Conservation (phyloP, 345 rosid genomes). For the Eutrema japonicum region DNA sequence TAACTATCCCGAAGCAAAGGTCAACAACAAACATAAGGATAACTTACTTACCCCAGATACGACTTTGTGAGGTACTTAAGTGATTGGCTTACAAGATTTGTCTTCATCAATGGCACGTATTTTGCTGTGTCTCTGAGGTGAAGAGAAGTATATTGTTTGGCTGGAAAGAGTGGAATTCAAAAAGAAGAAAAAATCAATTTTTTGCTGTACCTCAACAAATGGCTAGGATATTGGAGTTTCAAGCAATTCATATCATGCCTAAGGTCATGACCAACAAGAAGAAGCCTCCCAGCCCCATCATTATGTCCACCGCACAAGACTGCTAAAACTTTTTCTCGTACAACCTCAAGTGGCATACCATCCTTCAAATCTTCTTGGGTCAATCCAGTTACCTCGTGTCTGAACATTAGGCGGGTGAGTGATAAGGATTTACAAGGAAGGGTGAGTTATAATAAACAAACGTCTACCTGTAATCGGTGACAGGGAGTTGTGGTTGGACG, state of each 20-base stretch:
- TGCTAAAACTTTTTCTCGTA: conserved; percentile 47
- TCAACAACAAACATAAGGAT: neutral
- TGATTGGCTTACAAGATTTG: conserved; percentile 77
- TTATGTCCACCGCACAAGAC: conserved; percentile 60
- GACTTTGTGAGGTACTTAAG: conserved; percentile 68
- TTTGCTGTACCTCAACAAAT: conserved; percentile 59
- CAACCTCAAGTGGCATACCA: conserved; percentile 61
- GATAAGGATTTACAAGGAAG: neutral
- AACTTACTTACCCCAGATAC: conserved; percentile 63
- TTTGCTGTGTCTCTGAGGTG: conserved; percentile 72
- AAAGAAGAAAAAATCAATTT: neutral
- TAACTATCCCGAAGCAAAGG: neutral
- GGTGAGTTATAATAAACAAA: neutral
- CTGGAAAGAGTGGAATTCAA: neutral
- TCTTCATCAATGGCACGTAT: conserved; percentile 74
- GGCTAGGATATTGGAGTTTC: conserved; percentile 62
- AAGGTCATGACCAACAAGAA: conserved; percentile 77
- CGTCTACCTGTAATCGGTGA: conserved; percentile 64
- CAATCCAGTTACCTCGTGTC: conserved; percentile 70
- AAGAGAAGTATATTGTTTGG: conserved; percentile 7
- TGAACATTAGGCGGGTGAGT: conserved; percentile 34
- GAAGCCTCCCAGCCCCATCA: conserved; percentile 62
- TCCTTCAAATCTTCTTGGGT: conserved; percentile 66
- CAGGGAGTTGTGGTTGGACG: conserved; percentile 60
- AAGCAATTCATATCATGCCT: conserved; percentile 68